phyloP scores from a whole-genome alignment of 345 rosid species.

The Gossypium turneri region DNA sequence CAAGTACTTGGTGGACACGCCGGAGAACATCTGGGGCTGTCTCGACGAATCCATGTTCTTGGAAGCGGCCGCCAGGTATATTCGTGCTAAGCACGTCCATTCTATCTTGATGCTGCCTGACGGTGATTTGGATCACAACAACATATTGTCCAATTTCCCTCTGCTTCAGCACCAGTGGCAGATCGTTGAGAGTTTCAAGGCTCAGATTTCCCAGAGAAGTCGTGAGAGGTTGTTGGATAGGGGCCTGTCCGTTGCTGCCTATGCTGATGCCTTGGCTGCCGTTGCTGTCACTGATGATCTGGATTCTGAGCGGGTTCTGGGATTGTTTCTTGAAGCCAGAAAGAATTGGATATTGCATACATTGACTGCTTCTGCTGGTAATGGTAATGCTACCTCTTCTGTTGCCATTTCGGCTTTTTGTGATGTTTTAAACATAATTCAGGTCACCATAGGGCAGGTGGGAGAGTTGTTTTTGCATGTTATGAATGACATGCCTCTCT shows the following conservation, averaged over 20 bases:
- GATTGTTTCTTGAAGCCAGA: conserved; percentile 71
- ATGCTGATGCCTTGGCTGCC: conserved; percentile 87
- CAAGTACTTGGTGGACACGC: conserved; percentile 87
- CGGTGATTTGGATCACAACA: conserved; percentile 44
- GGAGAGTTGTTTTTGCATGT: conserved; percentile 90
- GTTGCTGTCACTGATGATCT: conserved; percentile 80
- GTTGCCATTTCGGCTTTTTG: conserved; percentile 63
- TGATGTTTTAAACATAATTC: conserved; percentile 66
- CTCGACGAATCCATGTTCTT: conserved; percentile 87
- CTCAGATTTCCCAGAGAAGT: conserved; percentile 91
- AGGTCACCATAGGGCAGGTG: conserved; percentile 77
- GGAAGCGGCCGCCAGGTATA: conserved; percentile 78
- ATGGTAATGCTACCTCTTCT: conserved; percentile 29
- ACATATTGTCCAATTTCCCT: conserved; percentile 69
- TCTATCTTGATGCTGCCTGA: conserved; percentile 33
- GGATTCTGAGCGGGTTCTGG: conserved; percentile 61
- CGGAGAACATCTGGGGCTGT: conserved; percentile 96
- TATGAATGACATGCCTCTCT: conserved; percentile 85
- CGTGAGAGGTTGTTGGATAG: conserved; percentile 79
- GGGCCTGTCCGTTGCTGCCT: conserved; percentile 53
- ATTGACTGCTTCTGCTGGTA: conserved; percentile 44
- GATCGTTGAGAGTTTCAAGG: conserved; percentile 92
- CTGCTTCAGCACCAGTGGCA: conserved; percentile 95
- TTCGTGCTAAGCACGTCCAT: conserved; percentile 84
- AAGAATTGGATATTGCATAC: conserved; percentile 77